Base-by-base conservation (phyloP, 1,139 yeast species). In the Hyphopichia burtonii region DNA sequence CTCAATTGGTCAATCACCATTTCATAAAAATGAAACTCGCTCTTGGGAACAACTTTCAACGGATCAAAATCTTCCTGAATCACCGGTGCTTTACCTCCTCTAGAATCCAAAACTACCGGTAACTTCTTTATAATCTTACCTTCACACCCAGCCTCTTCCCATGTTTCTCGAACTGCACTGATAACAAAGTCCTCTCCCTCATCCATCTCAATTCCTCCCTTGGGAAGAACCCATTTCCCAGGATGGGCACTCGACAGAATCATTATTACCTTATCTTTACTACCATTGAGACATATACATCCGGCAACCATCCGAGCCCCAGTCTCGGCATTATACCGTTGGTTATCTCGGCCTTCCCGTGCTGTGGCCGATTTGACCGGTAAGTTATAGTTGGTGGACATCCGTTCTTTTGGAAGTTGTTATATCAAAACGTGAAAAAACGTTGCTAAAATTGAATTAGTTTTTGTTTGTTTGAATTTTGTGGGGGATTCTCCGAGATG, bases 141-240 rank as follows among this genome's bases (percentile, higher is more conserved):
- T 34, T 77, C 77, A 23, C 86, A 87, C 0, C 99, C 99, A 0
- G 96, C 95, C 62, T 93, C 99, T 63, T 93, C 99, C 99, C 99
- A 93, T 0, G 96, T 87, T 60, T 93, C 99, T 45, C 99, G 70
- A 14, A 76, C 69, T 0, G 98, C 98, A 7, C 88, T 68, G 9
- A 65, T 63, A 14, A 63, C 62, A 42, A 49, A 71, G 53, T 74
- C 77, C 34, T 80, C 82, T 2, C 77, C 70, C 57, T 93, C 99
- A 60, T 93, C 99, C 34, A 62, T 58, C 61, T 93, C 99, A 41
- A 91, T 82, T 0, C 99, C 99, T 27, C 99, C 99, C 57, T 93
- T 94, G 3, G 99, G 99, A 10, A 93, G 65, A 12, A 94, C 87
- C 96, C 96, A 90, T 52, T 75, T 76, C 43, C 78, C 76, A 30